Conservation (phyloP, 306 rosid species). For the Crotalaria pallida region DNA sequence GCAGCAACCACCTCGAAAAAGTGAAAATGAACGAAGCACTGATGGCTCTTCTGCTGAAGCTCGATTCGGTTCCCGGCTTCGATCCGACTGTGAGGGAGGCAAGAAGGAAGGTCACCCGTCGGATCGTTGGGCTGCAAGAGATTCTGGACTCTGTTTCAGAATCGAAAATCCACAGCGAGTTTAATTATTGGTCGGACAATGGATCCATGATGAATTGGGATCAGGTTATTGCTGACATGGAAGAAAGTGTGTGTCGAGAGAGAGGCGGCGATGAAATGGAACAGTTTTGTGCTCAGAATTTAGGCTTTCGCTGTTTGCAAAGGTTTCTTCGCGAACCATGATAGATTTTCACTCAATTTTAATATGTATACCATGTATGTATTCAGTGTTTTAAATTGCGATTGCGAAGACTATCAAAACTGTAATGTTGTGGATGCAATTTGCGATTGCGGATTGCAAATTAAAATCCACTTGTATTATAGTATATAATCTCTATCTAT, state of each 20-base stretch:
- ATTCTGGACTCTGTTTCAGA: slow-evolving; percentile 61
- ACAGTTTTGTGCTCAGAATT: slow-evolving; percentile 50
- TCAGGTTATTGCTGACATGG: slow-evolving; percentile 75
- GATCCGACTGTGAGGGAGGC: slow-evolving; percentile 82
- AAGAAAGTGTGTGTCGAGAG: slow-evolving; percentile 68
- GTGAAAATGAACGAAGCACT: slow-evolving; percentile 71
- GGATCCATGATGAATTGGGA: slow-evolving; percentile 48
- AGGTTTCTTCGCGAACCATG: slow-evolving; percentile 73
- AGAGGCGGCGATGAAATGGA: slow-evolving; percentile 83
- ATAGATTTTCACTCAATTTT: too few relatives aligned
- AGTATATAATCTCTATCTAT: neutral
- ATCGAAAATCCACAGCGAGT: slow-evolving; percentile 34
- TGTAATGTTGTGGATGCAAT: too few relatives aligned
- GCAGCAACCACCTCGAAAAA: slow-evolving; percentile 59
- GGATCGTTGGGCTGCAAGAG: slow-evolving; percentile 92
- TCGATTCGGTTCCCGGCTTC: slow-evolving; percentile 80
- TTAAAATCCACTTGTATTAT: too few relatives aligned
- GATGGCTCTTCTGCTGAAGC: slow-evolving; percentile 63
- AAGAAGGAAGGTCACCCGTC: slow-evolving; percentile 68
- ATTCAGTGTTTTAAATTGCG: too few relatives aligned
- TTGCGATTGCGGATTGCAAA: too few relatives aligned
- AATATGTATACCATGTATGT: too few relatives aligned
- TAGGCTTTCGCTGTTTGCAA: slow-evolving; percentile 84
- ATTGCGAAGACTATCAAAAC: too few relatives aligned
- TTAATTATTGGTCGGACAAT: slow-evolving; percentile 28